These are phyloP conservation scores for Colletotrichum tabaci DNA, from an alignment of 2,329 filamentous ascomycete genomes.

Conservation along the genomic window DNA sequence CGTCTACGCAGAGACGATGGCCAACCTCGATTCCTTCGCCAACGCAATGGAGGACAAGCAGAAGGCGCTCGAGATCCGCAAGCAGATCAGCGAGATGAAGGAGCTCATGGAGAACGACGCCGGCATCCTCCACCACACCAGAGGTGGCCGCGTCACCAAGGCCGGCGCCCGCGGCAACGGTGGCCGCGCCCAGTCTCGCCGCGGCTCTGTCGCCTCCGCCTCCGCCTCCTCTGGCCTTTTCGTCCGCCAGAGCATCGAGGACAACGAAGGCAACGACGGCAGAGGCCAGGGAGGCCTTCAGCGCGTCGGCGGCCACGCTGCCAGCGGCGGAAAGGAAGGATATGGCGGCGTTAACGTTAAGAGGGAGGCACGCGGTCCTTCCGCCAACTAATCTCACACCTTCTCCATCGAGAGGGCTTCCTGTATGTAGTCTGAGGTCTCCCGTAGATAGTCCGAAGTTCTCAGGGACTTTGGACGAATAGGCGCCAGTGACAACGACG, in stretches of 20 bases:
- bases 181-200: background rate
- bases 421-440: background rate
- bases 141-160: constrained; percentile 25
- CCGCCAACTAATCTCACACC: background rate
- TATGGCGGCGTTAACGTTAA: background rate
- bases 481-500: no score
- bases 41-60: constrained; percentile 20
- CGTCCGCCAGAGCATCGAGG: background rate
- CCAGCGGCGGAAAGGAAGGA: background rate
- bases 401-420: background rate
- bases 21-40: constrained; percentile 27
- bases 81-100: constrained; percentile 35
- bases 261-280: no score
- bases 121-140: constrained; percentile 9
- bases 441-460: no score
- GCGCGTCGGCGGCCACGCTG: background rate
- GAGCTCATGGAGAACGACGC: constrained; percentile 5
- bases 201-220: background rate
- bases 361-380: background rate
- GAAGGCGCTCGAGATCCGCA: constrained; percentile 16
- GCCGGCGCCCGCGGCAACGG: background rate
- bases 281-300: background rate
- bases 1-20: constrained; percentile 3
- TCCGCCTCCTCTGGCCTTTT: background rate
- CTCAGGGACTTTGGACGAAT: no score